phyloP scores from a whole-genome alignment of 768 basidiomycete species.

The Candolleomyces efflorescens region DNA sequence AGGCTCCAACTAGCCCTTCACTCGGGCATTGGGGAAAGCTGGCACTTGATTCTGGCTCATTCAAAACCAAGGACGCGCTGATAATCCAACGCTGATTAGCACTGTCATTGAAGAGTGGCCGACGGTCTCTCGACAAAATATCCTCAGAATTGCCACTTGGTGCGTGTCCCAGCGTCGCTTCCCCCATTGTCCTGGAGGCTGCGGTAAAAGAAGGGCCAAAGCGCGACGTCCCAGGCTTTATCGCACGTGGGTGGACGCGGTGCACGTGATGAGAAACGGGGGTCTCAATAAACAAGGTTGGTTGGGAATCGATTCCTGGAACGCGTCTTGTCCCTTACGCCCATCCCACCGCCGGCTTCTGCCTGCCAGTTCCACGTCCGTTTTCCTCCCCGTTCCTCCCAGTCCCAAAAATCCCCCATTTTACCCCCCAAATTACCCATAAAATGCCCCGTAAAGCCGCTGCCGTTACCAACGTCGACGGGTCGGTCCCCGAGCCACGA shows the following conservation, averaged over 20 bases:
- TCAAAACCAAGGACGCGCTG: too few relatives aligned
- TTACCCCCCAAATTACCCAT: not conserved
- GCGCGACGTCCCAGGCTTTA: not conserved
- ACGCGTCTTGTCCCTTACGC: constrained; percentile 21
- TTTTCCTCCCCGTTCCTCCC: constrained; percentile 6
- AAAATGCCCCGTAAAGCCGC: constrained; percentile 73
- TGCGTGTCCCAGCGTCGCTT: too few relatives aligned
- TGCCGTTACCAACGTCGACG: constrained; percentile 34
- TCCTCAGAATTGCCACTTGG: too few relatives aligned
- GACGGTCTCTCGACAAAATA: too few relatives aligned
- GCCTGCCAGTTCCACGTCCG: constrained; percentile 16
- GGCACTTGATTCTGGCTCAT: too few relatives aligned
- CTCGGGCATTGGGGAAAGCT: too few relatives aligned
- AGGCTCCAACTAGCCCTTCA: too few relatives aligned
- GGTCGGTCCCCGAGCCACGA: constrained; percentile 47
- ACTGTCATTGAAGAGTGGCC: too few relatives aligned
- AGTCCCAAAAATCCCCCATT: too few relatives aligned
- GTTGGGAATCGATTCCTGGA: constrained; percentile 29
- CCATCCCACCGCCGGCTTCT: constrained; percentile 10
- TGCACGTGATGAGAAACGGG: constrained; percentile 30
- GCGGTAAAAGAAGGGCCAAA: too few relatives aligned
- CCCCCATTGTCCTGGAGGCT: too few relatives aligned
- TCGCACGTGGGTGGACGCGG: constrained; percentile 21
- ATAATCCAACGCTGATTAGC: too few relatives aligned
- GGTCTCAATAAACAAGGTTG: constrained; percentile 27